These are phyloP conservation scores for Phycomyces nitens DNA, from an alignment of 192 early-diverging fungal genomes.

Conservation along the genomic window DNA sequence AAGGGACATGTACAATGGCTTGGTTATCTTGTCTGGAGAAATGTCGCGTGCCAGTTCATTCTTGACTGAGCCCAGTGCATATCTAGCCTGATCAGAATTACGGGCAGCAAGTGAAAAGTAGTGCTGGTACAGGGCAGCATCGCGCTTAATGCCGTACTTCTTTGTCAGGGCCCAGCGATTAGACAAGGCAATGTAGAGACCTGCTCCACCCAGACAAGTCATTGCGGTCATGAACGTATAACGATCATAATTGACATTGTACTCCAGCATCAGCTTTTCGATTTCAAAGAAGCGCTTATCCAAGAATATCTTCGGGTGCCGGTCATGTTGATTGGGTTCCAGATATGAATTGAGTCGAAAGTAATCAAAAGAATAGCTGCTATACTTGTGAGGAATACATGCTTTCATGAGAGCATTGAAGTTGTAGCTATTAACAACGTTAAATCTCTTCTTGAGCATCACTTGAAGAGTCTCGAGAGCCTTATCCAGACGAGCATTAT, in stretches of 20 bases:
- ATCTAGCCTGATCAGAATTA: conserved; percentile 24
- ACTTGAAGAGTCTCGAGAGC: conserved; percentile 14
- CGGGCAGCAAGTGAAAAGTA: conserved; percentile 29
- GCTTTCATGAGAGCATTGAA: conserved; percentile 35
- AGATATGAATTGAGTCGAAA: conserved; percentile 14
- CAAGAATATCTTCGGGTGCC: neutral
- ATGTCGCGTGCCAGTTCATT: conserved; percentile 26
- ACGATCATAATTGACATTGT: conserved; percentile 33
- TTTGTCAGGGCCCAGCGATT: conserved; percentile 30
- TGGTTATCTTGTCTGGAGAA: neutral
- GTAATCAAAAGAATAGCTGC: conserved; percentile 24
- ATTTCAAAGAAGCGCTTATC: conserved; percentile 37
- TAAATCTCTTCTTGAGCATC: conserved; percentile 25
- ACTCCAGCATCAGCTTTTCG: conserved; percentile 35
- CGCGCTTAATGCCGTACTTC: conserved; percentile 27
- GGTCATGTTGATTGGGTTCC: neutral
- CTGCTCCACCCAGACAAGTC: conserved; percentile 31
- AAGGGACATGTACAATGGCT: conserved; percentile 22
- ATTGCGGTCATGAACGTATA: conserved; percentile 28
- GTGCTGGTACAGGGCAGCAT: conserved; percentile 25
- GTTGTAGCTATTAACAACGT: conserved; percentile 13
- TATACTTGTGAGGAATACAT: conserved; percentile 25
- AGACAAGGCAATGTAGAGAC: conserved; percentile 27
- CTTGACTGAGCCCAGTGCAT: conserved; percentile 25
- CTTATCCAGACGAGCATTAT: conserved; percentile 31